Percentiles rank a stretch among this genome's conserved stretches.
These are phyloP conservation scores for Aspergillus arachidicola DNA, from an alignment of 2,329 filamentous ascomycete species.

Conservation along the genomic window DNA sequence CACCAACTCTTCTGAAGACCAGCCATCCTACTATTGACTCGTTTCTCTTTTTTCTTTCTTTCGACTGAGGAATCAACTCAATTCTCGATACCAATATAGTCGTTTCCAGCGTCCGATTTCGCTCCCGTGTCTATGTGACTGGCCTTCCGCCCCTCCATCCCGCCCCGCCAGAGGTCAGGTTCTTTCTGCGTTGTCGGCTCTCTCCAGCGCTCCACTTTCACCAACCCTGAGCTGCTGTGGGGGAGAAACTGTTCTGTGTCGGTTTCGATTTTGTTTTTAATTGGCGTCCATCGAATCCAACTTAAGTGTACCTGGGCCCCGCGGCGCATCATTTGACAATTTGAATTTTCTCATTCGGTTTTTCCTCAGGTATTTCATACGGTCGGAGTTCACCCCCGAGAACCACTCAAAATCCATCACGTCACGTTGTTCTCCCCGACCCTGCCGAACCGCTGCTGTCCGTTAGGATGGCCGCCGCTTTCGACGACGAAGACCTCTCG, in stretches of 20 bases:
- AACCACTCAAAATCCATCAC: conserved; percentile 34
- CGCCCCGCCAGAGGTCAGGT: conserved; percentile 11
- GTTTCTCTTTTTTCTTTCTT: background rate
- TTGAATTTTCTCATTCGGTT: conserved; percentile 2
- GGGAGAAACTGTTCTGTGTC: conserved; percentile 7
- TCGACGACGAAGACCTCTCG: conserved; percentile 81
- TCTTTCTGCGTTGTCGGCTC: conserved; percentile 12
- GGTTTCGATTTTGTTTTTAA: conserved; percentile 1
- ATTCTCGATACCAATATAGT: background rate
- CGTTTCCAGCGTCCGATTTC: background rate
- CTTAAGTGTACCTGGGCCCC: background rate
- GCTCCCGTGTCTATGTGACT: conserved; percentile 1
- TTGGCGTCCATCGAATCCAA: background rate
- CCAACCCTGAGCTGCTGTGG: conserved; percentile 11
- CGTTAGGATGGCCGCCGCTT: conserved; percentile 47
- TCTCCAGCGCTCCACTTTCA: conserved; percentile 14
- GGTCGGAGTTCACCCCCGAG: conserved; percentile 7
- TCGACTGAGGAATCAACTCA: too few relatives aligned
- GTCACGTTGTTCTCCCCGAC: conserved; percentile 38
- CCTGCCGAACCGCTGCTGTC: conserved; percentile 12
- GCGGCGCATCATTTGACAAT: conserved; percentile 1
- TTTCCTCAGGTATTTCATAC: background rate
- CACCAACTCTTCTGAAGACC: background rate
- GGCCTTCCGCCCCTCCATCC: conserved; percentile 11
- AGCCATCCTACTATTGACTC: background rate